These are phyloP conservation scores for Skeletonema tropicum DNA, from an alignment of 108 stramenopile genomes.

Conservation along the genomic window DNA sequence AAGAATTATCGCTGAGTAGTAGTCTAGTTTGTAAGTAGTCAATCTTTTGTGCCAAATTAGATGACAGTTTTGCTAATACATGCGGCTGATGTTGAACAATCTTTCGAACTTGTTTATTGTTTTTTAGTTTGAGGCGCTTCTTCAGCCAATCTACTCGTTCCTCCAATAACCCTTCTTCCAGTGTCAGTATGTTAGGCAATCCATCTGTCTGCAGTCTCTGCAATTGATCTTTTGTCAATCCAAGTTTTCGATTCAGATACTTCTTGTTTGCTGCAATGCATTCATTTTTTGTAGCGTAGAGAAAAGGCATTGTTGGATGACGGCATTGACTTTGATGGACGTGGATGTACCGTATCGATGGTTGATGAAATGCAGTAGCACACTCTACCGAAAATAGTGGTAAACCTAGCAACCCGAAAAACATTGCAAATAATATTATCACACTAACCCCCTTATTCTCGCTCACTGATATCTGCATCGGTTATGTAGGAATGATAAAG, in stretches of 20 bases:
- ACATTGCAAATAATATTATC: no score
- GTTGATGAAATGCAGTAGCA: neutral
- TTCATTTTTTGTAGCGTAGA: neutral
- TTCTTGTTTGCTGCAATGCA: neutral
- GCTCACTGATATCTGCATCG: no score
- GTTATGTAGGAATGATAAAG: no score
- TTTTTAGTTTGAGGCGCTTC: neutral
- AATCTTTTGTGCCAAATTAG: neutral
- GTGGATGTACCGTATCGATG: neutral
- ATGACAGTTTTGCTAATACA: neutral
- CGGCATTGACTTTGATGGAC: neutral
- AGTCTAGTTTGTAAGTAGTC: conserved; percentile 7
- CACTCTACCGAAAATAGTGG: neutral
- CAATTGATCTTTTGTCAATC: neutral
- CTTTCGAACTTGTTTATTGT: neutral
- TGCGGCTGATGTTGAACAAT: conserved; percentile 3
- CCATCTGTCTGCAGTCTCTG: neutral
- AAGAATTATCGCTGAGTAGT: neutral
- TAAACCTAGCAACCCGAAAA: no score
- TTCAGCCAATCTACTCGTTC: neutral
- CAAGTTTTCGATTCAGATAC: neutral
- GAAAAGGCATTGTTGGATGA: neutral
- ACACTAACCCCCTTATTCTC: no score
- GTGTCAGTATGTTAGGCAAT: neutral
- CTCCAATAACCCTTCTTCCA: neutral